Percentiles rank a stretch among this genome's conserved stretches.
phyloP scores from a whole-genome alignment of 2,329 filamentous ascomycete species.

The Botrytis paeoniae region DNA sequence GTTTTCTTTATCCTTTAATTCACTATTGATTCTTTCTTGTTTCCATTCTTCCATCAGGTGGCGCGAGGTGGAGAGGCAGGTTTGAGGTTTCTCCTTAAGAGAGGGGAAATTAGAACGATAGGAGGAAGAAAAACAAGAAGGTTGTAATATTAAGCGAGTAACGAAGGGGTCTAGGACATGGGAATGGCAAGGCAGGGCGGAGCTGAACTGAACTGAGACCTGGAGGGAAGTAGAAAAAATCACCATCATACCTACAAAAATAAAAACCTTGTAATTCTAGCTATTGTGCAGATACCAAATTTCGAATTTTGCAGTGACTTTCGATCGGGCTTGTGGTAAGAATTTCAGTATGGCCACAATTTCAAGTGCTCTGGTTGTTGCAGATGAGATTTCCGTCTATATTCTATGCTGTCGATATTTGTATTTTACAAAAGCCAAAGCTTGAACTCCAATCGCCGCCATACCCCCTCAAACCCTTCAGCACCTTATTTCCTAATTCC shows the following conservation, averaged over 20 bases:
- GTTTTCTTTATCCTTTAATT: slow-evolving; percentile 21
- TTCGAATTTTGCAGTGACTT: background rate
- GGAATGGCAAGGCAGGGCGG: background rate
- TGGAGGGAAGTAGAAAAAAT: background rate
- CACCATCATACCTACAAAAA: background rate
- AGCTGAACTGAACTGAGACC: background rate
- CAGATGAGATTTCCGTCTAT: background rate
- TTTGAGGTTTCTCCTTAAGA: background rate
- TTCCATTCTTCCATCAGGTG: background rate
- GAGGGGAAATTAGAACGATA: background rate
- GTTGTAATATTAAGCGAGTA: slow-evolving; percentile 13
- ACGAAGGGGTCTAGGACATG: background rate
- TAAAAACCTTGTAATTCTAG: background rate
- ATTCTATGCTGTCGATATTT: background rate
- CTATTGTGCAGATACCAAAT: background rate
- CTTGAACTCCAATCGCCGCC: background rate
- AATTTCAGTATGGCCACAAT: background rate
- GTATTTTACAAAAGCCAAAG: background rate
- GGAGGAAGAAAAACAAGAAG: background rate
- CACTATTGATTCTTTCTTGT: slow-evolving; percentile 8
- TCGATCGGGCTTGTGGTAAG: background rate
- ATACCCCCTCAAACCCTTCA: background rate
- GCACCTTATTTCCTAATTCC: background rate
- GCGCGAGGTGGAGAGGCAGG: background rate
- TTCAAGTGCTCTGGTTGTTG: background rate